Evolutionary conservation across 75 land plant species (phyloP), one percentile per base, ranked within the genome.

Genomic region (Picea glauca): DNA sequence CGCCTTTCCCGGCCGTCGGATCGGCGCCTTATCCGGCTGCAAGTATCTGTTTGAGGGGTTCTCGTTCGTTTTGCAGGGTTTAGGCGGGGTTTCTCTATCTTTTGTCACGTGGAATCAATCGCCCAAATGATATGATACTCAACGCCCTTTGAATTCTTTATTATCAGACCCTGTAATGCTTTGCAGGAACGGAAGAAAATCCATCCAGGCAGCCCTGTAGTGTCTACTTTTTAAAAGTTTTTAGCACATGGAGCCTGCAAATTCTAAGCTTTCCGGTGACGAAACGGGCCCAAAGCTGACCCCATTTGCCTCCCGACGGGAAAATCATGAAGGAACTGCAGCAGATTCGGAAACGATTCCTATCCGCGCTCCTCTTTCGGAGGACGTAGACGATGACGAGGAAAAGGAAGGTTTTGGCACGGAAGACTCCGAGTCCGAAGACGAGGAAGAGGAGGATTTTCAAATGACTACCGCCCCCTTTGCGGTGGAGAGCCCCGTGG

Each of bases 281-380:
- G 32, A 33, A 38, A 15, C 70, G 73, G 73, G 73, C 73, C 73
- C 73, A 70, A 7, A 20, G 43, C 56, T 50, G 56, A 9, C 56
- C 56, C 56, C 56, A 50, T 50, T 50, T 50, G 56, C 56, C 1
- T 50, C 56, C 12, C 73, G n/a, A n/a, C 13, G 9, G 20, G 40
- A 15, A 33, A 66, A 66, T 14, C 20, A 18, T 20, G 54, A 43
- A 11, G 66, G 32, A 30, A 9, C 21, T n/a, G 73, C 18, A 38
- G 40, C 50, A 32, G 23, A 43, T 9, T 35, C 72, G 33, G 67
- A 13, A 31, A 18, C 46, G 0, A 40, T 70, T 70, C 73, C 18
- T 26, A 70, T 70, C 20, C 38, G 46, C 13, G 73, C 73, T 43
- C 73, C 73, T 13, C 50, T 70, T 40, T 70, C 73, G 23, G 73